Conservation (phyloP, 2,329 filamentous ascomycete genomes). For the Neurospora sp. region DNA sequence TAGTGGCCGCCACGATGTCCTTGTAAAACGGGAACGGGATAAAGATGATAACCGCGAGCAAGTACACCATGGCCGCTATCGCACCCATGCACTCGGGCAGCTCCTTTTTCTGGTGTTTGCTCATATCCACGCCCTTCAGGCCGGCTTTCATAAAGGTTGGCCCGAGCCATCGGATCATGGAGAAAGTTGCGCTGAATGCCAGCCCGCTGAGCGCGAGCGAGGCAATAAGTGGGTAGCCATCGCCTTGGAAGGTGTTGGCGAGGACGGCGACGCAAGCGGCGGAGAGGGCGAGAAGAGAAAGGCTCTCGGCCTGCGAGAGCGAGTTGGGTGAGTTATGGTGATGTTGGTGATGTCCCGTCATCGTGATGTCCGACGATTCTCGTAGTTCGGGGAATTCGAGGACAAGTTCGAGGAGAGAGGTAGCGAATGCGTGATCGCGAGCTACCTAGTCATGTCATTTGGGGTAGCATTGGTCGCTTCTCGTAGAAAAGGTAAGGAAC, state of each 20-base stretch:
- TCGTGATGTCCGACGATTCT: neutral
- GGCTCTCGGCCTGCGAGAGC: slow-evolving; percentile 43
- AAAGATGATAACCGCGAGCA: slow-evolving; percentile 81
- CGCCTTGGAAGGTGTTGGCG: slow-evolving; percentile 68
- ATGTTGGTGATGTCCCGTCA: slow-evolving; percentile 14
- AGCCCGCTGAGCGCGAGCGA: slow-evolving; percentile 79
- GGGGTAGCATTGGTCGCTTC: neutral
- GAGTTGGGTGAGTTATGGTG: slow-evolving; percentile 18
- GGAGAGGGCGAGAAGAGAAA: slow-evolving; percentile 51
- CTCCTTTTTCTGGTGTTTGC: slow-evolving; percentile 57
- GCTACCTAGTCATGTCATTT: neutral
- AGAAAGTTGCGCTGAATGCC: slow-evolving; percentile 72
- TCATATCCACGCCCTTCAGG: slow-evolving; percentile 81
- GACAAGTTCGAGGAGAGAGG: neutral
- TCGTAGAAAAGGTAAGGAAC: neutral
- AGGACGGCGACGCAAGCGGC: slow-evolving; percentile 64
- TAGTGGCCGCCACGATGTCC: slow-evolving; percentile 90
- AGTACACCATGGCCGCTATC: slow-evolving; percentile 83
- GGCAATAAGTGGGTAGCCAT: slow-evolving; percentile 82
- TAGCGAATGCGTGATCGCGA: neutral
- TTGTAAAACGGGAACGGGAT: slow-evolving; percentile 98
- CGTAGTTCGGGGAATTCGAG: neutral
- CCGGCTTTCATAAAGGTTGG: slow-evolving; percentile 80
- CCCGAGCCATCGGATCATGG: slow-evolving; percentile 88
- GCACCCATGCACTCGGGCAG: slow-evolving; percentile 96